phyloP scores from a whole-genome alignment of 2,329 filamentous ascomycete species.

The Dactylellina haptotyla region DNA sequence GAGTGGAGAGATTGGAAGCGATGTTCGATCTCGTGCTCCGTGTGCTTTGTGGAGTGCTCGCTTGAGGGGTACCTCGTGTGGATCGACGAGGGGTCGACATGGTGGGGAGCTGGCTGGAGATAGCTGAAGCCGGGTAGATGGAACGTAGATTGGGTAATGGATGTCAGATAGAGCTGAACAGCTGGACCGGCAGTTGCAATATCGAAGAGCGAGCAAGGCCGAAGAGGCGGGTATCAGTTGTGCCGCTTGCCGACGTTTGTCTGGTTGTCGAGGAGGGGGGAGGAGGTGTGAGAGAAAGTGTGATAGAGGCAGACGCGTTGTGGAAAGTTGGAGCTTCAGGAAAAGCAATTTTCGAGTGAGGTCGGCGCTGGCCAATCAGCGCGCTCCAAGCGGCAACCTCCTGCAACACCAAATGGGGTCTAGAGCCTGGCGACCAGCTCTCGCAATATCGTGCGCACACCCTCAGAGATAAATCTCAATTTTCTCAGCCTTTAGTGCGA shows the following conservation, averaged over 20 bases:
- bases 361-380: slow-evolving; percentile 24
- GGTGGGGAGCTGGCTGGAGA: slow-evolving; percentile 13
- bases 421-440: too few relatives aligned
- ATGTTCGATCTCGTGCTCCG: slow-evolving; percentile 41
- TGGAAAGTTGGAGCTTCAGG: slow-evolving; percentile 36
- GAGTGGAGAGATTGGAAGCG: slow-evolving; percentile 19
- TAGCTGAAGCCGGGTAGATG: not conserved
- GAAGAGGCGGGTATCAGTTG: not conserved
- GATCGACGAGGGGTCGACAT: slow-evolving; percentile 54
- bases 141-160: not conserved
- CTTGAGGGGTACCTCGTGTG: slow-evolving; percentile 44
- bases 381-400: not conserved
- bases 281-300: slow-evolving; percentile 2
- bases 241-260: too few relatives aligned
- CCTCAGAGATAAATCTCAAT: too few relatives aligned
- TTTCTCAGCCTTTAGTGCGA: too few relatives aligned
- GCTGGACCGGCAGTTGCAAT: not conserved
- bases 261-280: not conserved
- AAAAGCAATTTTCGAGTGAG: slow-evolving; percentile 23
- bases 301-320: slow-evolving; percentile 37
- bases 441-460: too few relatives aligned
- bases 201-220: not conserved
- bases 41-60: slow-evolving; percentile 41
- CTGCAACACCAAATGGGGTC: slow-evolving; percentile 12
- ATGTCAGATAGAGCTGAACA: slow-evolving; percentile 4